Base-by-base conservation (phyloP, 2,329 filamentous ascomycete genomes). In the Colletotrichum sublineola region DNA sequence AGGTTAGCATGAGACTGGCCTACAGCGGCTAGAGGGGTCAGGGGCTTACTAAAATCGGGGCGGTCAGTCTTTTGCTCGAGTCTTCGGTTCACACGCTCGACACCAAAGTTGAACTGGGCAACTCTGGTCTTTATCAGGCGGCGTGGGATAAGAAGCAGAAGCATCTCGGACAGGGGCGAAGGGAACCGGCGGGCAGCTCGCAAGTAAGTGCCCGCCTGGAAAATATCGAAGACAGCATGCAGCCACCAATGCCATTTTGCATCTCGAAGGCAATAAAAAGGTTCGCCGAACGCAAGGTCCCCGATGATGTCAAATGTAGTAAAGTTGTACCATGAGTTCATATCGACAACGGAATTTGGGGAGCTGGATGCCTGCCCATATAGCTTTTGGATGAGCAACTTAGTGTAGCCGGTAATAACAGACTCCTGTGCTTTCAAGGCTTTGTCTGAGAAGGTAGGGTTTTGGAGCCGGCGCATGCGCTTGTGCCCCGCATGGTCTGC, bases 261-360 rank as follows among this genome's bases (percentile, higher is more conserved):
- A 1, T 74, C 71, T 3, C 76, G 62, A 1, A 81, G 75, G 36
- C 78, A 78, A 7, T 75, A 75, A 63, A 80, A 81, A 2, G 76
- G 70, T 52, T 78, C 77, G 12, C 79, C 79, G 63, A 80, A 80
- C 6, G 75, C 74, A 6, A 80, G 72, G 55, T 79, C 76, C 5
- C 78, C 79, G 42, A 81, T 78, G 24, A 80, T 73, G 63, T 81
- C 79, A 56, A 81, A 81, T 0, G 79, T 79, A 12, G 75, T 73
- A 36, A 67, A 79, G 64, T 77, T 78, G 73, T 76, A 80, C 79
- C 76, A 80, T 42, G 69, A 63, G 2, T 74, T 75, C 40, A 80
- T 75, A 55, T 81, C 75, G 15, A 73, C 68, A n/a, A 60, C 12
- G 20, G 55, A 46, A 42, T 76, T 38, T 5, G 57, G 38, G 38